phyloP scores from a whole-genome alignment of 2,329 filamentous ascomycete genomes.

The Penicillium vulpinum region DNA sequence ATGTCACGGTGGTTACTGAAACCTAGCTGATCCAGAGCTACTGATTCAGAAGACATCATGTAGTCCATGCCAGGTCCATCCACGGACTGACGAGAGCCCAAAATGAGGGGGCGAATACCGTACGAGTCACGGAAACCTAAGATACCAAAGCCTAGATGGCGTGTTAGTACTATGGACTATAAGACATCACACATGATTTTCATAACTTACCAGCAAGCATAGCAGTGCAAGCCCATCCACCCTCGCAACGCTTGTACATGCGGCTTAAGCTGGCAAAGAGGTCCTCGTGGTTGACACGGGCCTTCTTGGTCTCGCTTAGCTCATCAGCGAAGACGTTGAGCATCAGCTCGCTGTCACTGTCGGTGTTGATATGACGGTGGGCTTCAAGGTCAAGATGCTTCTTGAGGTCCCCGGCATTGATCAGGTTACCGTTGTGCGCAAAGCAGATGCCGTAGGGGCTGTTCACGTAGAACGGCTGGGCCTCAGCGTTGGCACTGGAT shows the following conservation, averaged over 20 bases:
- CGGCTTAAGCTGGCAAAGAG: slow-evolving; percentile 70
- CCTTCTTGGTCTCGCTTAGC: slow-evolving; percentile 76
- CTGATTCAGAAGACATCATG: slow-evolving; percentile 87
- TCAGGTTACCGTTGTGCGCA: slow-evolving; percentile 84
- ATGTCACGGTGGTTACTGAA: slow-evolving; percentile 77
- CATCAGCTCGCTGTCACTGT: slow-evolving; percentile 84
- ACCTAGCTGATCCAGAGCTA: slow-evolving; percentile 78
- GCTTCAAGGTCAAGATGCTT: slow-evolving; percentile 73
- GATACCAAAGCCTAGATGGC: slow-evolving; percentile 64
- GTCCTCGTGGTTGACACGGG: slow-evolving; percentile 75
- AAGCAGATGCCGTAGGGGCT: slow-evolving; percentile 79
- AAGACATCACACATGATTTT: background rate
- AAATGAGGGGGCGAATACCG: slow-evolving; percentile 78
- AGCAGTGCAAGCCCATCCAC: slow-evolving; percentile 76
- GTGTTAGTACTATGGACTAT: slow-evolving; percentile 17
- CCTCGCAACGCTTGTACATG: slow-evolving; percentile 72
- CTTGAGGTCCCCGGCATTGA: slow-evolving; percentile 72
- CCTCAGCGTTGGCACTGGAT: slow-evolving; percentile 78
- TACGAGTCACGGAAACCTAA: slow-evolving; percentile 77
- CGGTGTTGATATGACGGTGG: slow-evolving; percentile 85
- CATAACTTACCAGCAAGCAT: slow-evolving; percentile 67
- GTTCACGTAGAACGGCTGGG: slow-evolving; percentile 92
- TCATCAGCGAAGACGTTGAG: slow-evolving; percentile 86
- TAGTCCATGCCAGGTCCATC: slow-evolving; percentile 72
- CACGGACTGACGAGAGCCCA: slow-evolving; percentile 71